phyloP scores from a whole-genome alignment of 768 basidiomycete genomes.

The Leccinum barrowsii region DNA sequence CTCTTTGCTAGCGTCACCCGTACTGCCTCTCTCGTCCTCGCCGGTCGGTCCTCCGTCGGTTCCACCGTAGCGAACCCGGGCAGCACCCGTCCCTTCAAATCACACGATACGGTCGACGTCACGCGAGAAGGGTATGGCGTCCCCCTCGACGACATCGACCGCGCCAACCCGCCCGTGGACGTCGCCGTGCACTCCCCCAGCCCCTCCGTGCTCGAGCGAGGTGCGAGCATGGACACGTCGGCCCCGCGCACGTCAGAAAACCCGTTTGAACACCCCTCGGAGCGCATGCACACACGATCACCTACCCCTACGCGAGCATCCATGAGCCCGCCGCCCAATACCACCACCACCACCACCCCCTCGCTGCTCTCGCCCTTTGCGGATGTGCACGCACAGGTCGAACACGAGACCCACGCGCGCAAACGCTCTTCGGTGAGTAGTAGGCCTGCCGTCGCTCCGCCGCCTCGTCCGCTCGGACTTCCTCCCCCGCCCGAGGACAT shows the following conservation, averaged over 20 bases:
- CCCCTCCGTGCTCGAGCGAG: slow-evolving; percentile 18
- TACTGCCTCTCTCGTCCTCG: slow-evolving; percentile 58
- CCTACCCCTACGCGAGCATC: background rate
- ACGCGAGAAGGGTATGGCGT: slow-evolving; percentile 33
- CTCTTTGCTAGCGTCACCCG: slow-evolving; percentile 56
- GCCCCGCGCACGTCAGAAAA: slow-evolving; percentile 29
- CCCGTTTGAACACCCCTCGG: slow-evolving; percentile 40
- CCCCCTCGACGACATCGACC: slow-evolving; percentile 51
- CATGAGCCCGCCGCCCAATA: background rate
- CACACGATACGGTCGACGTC: slow-evolving; percentile 49
- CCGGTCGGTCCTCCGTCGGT: slow-evolving; percentile 36
- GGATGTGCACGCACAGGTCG: slow-evolving; percentile 29
- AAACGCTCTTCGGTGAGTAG: slow-evolving; percentile 2
- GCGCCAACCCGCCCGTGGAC: slow-evolving; percentile 32
- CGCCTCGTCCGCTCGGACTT: slow-evolving; percentile 58
- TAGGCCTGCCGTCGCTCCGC: slow-evolving; percentile 29
- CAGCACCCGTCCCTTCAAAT: slow-evolving; percentile 43
- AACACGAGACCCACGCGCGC: background rate
- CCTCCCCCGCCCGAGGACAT: slow-evolving; percentile 43
- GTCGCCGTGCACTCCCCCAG: slow-evolving; percentile 33
- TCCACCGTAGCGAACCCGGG: slow-evolving; percentile 22
- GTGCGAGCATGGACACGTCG: slow-evolving; percentile 8
- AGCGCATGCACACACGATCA: slow-evolving; percentile 3
- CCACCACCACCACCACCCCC: slow-evolving; percentile 1
- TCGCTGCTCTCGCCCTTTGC: slow-evolving; percentile 32